Evolutionary conservation across 306 rosid genomes (phyloP).

Genomic region (Sindora glabra): DNA sequence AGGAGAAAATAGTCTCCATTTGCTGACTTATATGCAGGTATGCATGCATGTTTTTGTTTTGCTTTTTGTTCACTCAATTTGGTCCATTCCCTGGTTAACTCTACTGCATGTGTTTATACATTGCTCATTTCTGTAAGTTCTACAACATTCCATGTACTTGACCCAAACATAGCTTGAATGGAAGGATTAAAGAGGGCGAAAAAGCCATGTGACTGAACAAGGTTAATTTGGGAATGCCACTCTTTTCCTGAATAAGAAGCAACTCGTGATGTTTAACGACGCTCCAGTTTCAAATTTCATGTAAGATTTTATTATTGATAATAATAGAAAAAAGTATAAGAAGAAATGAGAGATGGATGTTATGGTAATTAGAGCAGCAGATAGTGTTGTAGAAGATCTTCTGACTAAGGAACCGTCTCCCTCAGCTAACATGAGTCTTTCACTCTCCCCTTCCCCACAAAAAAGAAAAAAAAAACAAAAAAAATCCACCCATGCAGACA

Average conservation of each 20-base stretch:
- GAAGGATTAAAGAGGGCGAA: slow-evolving; percentile 29
- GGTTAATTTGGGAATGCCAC: slow-evolving; percentile 28
- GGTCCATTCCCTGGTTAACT: not conserved
- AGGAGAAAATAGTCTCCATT: not conserved
- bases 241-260: slow-evolving; percentile 15
- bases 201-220: slow-evolving; percentile 30
- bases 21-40: no score
- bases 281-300: slow-evolving; percentile 1
- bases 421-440: not conserved
- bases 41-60: slow-evolving; percentile 3
- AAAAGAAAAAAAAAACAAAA: no score
- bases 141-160: slow-evolving; percentile 23
- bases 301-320: no score
- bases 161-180: slow-evolving; percentile 30
- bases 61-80: slow-evolving; percentile 10
- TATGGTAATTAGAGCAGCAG: not conserved
- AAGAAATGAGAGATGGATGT: not conserved
- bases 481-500: no score
- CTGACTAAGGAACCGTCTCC: not conserved
- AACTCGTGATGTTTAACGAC: slow-evolving; percentile 9
- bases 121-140: slow-evolving; percentile 16
- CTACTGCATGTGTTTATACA: not conserved
- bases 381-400: not conserved
- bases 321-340: no score
- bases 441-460: no score